Conservation (phyloP, 768 basidiomycete species). For the Kwoniella sp. region DNA sequence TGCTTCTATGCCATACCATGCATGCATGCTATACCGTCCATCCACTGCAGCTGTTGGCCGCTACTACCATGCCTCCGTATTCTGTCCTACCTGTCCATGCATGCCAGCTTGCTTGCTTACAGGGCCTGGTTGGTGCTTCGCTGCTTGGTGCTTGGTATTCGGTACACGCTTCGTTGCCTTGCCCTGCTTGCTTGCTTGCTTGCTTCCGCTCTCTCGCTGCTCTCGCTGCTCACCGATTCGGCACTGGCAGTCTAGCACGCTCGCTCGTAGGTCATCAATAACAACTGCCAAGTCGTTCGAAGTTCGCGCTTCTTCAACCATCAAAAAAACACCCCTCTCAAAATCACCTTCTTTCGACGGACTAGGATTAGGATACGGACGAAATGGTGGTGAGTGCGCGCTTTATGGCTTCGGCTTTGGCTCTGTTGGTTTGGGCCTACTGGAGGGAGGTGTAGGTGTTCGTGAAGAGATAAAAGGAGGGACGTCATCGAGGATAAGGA, state of each 20-base stretch:
- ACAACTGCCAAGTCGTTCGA: not conserved
- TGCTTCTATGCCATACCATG: no score
- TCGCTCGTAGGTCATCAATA: not conserved
- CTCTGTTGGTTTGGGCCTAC: not conserved
- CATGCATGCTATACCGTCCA: not conserved
- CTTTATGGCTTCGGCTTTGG: not conserved
- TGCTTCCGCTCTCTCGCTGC: not conserved
- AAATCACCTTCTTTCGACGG: slow-evolving; percentile 22
- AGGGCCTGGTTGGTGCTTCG: no score
- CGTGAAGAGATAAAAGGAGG: no score
- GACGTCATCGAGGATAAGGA: no score
- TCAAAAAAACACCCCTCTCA: slow-evolving; percentile 20
- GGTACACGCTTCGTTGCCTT: no score
- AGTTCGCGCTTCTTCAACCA: slow-evolving; percentile 10
- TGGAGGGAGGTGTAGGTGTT: no score
- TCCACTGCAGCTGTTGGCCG: no score
- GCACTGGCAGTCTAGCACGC: not conserved
- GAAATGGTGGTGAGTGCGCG: slow-evolving; percentile 40
- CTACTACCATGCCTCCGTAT: not conserved
- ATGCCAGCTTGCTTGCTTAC: not conserved
- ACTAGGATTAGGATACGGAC: slow-evolving; percentile 25
- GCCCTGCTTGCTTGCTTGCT: slow-evolving; percentile 9
- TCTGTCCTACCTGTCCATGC: slow-evolving; percentile 2
- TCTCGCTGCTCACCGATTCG: slow-evolving; percentile 1
- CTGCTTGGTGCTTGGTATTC: not conserved